phyloP scores from a whole-genome alignment of 495 filamentous ascomycete genomes.

The Talaromyces nanjingensis region DNA sequence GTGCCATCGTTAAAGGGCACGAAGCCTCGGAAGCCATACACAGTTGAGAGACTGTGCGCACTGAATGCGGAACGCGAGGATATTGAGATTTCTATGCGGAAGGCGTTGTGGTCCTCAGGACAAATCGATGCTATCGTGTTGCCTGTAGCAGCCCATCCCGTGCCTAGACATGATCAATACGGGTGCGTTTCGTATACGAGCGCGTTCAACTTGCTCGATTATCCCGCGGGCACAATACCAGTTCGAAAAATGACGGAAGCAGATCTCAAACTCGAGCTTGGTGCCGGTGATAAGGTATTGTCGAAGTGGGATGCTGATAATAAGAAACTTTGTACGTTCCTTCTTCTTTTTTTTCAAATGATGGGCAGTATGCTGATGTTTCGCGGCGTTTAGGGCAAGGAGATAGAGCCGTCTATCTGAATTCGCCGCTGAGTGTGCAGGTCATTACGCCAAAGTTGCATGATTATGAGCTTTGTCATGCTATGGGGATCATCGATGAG shows the following conservation, averaged over 20 bases:
- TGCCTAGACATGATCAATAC: slow-evolving; percentile 56
- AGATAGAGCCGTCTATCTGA: slow-evolving; percentile 50
- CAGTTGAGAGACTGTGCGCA: slow-evolving; percentile 36
- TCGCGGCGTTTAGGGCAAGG: slow-evolving; percentile 31
- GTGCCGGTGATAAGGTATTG: slow-evolving; percentile 33
- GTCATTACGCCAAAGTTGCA: slow-evolving; percentile 52
- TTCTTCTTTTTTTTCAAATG: too few relatives aligned
- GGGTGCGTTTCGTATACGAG: slow-evolving; percentile 56
- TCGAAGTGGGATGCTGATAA: slow-evolving; percentile 58
- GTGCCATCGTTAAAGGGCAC: slow-evolving; percentile 51
- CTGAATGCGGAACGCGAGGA: slow-evolving; percentile 41
- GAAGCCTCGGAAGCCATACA: slow-evolving; percentile 31
- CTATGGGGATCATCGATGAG: slow-evolving; percentile 46
- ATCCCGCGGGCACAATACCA: slow-evolving; percentile 51
- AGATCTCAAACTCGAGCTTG: slow-evolving; percentile 42
- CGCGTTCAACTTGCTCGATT: slow-evolving; percentile 55
- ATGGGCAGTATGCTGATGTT: too few relatives aligned
- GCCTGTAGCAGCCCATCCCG: slow-evolving; percentile 54
- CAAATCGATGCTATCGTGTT: slow-evolving; percentile 44
- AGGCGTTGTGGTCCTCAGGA: slow-evolving; percentile 42
- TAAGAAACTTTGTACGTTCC: slow-evolving; percentile 48
- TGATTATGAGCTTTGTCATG: slow-evolving; percentile 49
- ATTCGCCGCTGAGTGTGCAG: slow-evolving; percentile 50
- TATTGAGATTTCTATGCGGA: slow-evolving; percentile 48
- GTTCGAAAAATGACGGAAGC: slow-evolving; percentile 39